phyloP scores from a whole-genome alignment of 164 flowering plant species.

The Akebia trifoliata region DNA sequence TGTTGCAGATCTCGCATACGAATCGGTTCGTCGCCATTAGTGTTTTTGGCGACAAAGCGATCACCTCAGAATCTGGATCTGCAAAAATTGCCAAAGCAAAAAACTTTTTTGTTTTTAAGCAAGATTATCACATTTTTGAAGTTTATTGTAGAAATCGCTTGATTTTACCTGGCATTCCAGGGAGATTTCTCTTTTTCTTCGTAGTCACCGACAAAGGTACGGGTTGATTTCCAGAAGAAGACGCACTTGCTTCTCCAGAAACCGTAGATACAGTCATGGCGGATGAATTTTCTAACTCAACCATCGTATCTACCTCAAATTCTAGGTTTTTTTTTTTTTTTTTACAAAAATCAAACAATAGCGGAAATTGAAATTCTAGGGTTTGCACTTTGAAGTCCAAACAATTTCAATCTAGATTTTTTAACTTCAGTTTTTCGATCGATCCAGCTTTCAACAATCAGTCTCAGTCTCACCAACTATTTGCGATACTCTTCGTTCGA shows the following conservation, averaged over 20 bases:
- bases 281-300: constrained; percentile 35
- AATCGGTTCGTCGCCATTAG: constrained; percentile 69
- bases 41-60: constrained; percentile 62
- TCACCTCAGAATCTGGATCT: constrained; percentile 85
- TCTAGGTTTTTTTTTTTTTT: background rate
- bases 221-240: constrained; percentile 31
- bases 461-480: background rate
- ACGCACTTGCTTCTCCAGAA: constrained; percentile 38
- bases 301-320: constrained; percentile 9
- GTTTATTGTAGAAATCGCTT: background rate
- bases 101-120: background rate
- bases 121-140: background rate
- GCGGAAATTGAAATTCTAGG: background rate
- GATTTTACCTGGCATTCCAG: constrained; percentile 75
- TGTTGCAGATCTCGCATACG: constrained; percentile 75
- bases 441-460: background rate
- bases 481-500: too few relatives aligned
- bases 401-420: background rate
- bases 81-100: constrained; percentile 11
- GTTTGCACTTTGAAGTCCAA: background rate
- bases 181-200: constrained; percentile 71
- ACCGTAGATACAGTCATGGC: constrained; percentile 34
- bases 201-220: constrained; percentile 13
- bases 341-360: too few relatives aligned
- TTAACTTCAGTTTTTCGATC: background rate